Base-by-base conservation (phyloP, 192 early-diverging fungal genomes). In the Gonapodya sp. region DNA sequence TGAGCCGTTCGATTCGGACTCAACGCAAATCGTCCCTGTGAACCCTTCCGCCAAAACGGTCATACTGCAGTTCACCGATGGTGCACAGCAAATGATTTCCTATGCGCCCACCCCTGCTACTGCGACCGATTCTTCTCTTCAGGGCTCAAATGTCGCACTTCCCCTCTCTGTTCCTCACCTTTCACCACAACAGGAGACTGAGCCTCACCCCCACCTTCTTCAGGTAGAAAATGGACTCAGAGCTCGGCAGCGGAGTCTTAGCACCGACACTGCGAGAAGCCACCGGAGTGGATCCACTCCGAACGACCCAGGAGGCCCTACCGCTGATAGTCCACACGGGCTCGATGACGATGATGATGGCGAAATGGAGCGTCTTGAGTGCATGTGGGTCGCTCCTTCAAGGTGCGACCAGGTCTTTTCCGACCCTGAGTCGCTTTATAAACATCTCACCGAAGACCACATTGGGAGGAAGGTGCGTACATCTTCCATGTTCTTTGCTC, bases 361-460 rank as follows among this genome's bases (percentile, higher is more conserved):
- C 46, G 46, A 64, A 8, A 24, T 8, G 24, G 46, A 64, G 46
- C 46, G 46, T 24, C 46, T 64, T 24, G 46, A 64, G 24, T 64
- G 46, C 46, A 8, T 64, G 46, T 64, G 46, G 46, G 46, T 64
- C 24, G 2, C 75, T 8, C 75, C 75, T 14, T 31, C 31, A 8
- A 77, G 34, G 75, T 77, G 75, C 75, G 30, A 14, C 8, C 75
- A 89, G 46, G 32, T 80, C 36, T 96, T 95, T 83, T 82, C 83
- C 34, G 94, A 96, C 85, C 89, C 95, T 16, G 94, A 97, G 84
- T 83, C 86, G 34, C 92, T 99, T 34, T 99, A 96, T 81, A 81
- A 83, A 34, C 97, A 99, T 85, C 88, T 97, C 79, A 90, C 91
- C 35, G 90, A 94, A 81, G 94, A 93, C 80, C 97, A 99, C 84